Evolutionary conservation across 495 filamentous ascomycete species (phyloP).

Genomic region (Parmelia sp.): DNA sequence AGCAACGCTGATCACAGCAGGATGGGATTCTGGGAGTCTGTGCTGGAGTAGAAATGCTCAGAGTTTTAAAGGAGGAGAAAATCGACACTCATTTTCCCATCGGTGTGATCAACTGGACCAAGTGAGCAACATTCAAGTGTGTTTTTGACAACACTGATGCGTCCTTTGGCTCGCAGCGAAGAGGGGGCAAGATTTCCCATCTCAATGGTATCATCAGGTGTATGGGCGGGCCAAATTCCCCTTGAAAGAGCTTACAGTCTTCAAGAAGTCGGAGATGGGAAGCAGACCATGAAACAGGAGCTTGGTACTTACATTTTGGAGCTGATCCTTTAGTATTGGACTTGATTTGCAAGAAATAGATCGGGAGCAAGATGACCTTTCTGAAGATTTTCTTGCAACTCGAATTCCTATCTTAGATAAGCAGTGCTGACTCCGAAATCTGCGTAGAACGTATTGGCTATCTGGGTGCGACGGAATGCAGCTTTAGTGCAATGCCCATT

Average conservation of each 20-base stretch:
- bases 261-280: constrained; percentile 45
- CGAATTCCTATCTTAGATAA: too few species aligned
- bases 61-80: constrained; percentile 58
- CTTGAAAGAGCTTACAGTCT: constrained; percentile 56
- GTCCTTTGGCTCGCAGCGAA: constrained; percentile 39
- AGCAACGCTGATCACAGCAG: constrained; percentile 31
- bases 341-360: too few species aligned
- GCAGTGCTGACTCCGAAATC: too few species aligned
- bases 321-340: too few species aligned
- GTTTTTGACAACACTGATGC: not conserved
- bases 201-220: constrained; percentile 68
- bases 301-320: too few species aligned
- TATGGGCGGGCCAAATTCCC: constrained; percentile 66
- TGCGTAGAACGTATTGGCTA: constrained; percentile 69
- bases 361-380: too few species aligned
- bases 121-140: constrained; percentile 35
- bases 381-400: too few species aligned
- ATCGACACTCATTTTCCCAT: constrained; percentile 65
- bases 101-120: constrained; percentile 77
- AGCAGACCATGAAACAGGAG: constrained; percentile 60
- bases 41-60: constrained; percentile 66
- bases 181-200: constrained; percentile 77
- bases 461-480: constrained; percentile 51
- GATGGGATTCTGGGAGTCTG: constrained; percentile 73
- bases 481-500: constrained; percentile 57